Percentiles rank a stretch among this genome's conserved stretches.
Evolutionary conservation across 192 early-diverging fungal genomes (phyloP).

Genomic region (Podila epigama): DNA sequence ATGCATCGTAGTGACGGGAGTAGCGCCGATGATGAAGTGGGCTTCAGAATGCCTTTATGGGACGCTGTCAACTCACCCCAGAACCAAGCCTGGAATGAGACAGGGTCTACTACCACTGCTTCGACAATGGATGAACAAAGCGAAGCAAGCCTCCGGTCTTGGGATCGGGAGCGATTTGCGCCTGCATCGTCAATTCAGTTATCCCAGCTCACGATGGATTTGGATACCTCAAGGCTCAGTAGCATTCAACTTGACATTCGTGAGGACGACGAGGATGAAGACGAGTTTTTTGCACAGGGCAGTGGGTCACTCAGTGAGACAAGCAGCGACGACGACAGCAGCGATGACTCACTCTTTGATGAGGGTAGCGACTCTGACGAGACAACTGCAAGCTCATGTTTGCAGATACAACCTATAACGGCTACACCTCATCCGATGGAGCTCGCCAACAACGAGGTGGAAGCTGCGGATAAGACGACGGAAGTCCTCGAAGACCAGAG

Average conservation of each 20-base stretch:
- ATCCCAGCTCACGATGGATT: neutral
- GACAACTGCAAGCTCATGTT: too few species aligned
- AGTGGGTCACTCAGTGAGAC: neutral
- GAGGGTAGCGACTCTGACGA: constrained; percentile 8
- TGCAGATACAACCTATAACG: too few species aligned
- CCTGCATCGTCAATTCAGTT: neutral
- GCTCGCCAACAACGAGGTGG: neutral
- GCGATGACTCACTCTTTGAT: neutral
- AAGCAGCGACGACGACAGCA: neutral
- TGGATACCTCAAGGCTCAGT: neutral
- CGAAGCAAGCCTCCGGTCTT: neutral
- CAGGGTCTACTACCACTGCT: constrained; percentile 2
- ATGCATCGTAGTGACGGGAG: neutral
- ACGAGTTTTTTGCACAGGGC: neutral
- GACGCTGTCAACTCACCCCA: constrained; percentile 41
- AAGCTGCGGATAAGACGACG: too few species aligned
- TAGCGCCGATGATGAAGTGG: constrained; percentile 3
- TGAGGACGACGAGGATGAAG: constrained; percentile 2
- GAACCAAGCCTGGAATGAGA: constrained; percentile 28
- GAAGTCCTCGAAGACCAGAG: constrained; percentile 6
- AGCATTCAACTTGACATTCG: constrained; percentile 23
- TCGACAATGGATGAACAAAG: constrained; percentile 8
- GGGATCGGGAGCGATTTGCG: constrained; percentile 15
- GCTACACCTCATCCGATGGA: too few species aligned
- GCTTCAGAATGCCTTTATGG: constrained; percentile 45